Evolutionary conservation across 2,329 filamentous ascomycete genomes (phyloP).

Genomic region (Talaromyces sp.): DNA sequence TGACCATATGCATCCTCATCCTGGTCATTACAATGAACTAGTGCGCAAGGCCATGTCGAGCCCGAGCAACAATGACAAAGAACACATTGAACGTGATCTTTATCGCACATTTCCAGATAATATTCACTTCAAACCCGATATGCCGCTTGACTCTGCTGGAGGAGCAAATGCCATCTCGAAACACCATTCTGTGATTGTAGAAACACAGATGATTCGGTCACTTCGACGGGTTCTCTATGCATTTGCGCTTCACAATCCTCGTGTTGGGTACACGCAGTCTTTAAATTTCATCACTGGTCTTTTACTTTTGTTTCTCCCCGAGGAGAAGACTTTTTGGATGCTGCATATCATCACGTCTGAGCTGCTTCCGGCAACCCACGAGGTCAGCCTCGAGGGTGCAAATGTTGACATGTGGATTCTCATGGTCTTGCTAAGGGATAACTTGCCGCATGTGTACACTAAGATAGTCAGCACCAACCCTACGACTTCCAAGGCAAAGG

Average conservation of each 20-base stretch:
- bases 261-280: slow-evolving; percentile 91
- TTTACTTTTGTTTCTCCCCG: slow-evolving; percentile 80
- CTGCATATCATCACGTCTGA: slow-evolving; percentile 85
- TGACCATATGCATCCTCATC: slow-evolving; percentile 67
- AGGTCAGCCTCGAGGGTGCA: slow-evolving; percentile 81
- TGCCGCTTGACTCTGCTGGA: slow-evolving; percentile 14
- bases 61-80: slow-evolving; percentile 67
- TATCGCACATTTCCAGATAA: slow-evolving; percentile 96
- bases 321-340: slow-evolving; percentile 89
- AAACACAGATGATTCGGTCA: slow-evolving; percentile 73
- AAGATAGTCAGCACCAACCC: slow-evolving; percentile 72
- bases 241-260: slow-evolving; percentile 84
- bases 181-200: slow-evolving; percentile 40
- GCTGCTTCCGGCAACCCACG: slow-evolving; percentile 87
- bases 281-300: slow-evolving; percentile 92
- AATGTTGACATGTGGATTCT: slow-evolving; percentile 92
- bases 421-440: slow-evolving; percentile 79
- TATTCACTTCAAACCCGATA: slow-evolving; percentile 72
- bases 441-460: slow-evolving; percentile 75
- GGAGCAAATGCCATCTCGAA: slow-evolving; percentile 30
- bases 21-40: slow-evolving; percentile 69
- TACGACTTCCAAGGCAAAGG: slow-evolving; percentile 31
- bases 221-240: slow-evolving; percentile 81
- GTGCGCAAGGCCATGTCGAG: slow-evolving; percentile 60
- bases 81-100: slow-evolving; percentile 89